Evolutionary conservation across 495 filamentous ascomycete genomes (phyloP).

Genomic region (Neurospora pannonica): DNA sequence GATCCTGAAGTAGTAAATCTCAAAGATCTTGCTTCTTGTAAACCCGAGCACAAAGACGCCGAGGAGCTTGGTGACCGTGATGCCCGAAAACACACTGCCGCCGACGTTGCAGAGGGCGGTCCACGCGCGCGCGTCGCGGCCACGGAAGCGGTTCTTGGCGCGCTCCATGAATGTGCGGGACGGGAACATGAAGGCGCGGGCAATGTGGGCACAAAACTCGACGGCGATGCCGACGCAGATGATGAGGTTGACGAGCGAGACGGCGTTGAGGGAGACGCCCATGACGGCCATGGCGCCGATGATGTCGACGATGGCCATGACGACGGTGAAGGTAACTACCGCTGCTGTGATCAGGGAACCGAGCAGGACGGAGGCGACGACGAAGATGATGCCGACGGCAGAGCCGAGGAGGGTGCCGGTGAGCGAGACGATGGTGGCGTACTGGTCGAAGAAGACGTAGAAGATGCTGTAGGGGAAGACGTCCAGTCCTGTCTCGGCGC

Average conservation of each 20-base stretch:
- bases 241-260: conserved; percentile 91
- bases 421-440: conserved; percentile 70
- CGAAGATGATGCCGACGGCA: conserved; percentile 72
- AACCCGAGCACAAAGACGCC: conserved; percentile 91
- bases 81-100: conserved; percentile 87
- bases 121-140: conserved; percentile 80
- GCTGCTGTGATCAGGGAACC: conserved; percentile 75
- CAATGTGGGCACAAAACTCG: conserved; percentile 96
- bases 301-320: conserved; percentile 92
- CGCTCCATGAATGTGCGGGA: conserved; percentile 65
- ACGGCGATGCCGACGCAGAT: conserved; percentile 94
- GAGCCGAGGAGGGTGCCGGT: conserved; percentile 71
- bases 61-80: conserved; percentile 89
- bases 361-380: conserved; percentile 66
- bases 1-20: conserved; percentile 96
- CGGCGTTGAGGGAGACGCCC: conserved; percentile 86
- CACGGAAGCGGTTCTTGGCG: conserved; percentile 55
- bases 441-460: conserved; percentile 99
- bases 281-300: conserved; percentile 87
- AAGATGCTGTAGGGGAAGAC: conserved; percentile 95
- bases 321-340: conserved; percentile 73
- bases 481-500: conserved; percentile 53
- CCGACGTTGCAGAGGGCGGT: conserved; percentile 89
- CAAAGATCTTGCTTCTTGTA: conserved; percentile 95
- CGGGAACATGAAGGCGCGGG: conserved; percentile 92